phyloP scores from a whole-genome alignment of 2,329 filamentous ascomycete genomes.

The Alternaria novae-zelandiae region DNA sequence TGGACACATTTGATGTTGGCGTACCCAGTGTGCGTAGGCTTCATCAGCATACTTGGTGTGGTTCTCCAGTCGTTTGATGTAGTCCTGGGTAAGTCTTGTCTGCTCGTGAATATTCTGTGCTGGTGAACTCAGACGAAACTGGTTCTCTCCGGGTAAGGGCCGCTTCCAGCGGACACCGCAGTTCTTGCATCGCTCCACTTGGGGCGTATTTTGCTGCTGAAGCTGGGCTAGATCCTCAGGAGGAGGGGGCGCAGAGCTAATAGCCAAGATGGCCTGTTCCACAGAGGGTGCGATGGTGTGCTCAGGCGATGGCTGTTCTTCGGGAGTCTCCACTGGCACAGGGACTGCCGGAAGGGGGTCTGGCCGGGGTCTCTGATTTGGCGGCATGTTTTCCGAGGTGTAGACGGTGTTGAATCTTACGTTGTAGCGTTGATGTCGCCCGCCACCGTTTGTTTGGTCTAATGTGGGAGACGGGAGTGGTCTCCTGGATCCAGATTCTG shows the following conservation, averaged over 20 bases:
- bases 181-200: constrained; percentile 27
- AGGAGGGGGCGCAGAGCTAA: neutral
- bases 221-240: constrained; percentile 6
- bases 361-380: constrained; percentile 24
- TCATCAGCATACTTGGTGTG: constrained; percentile 25
- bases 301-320: constrained; percentile 10
- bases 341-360: constrained; percentile 16
- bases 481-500: constrained; percentile 11
- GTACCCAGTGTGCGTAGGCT: constrained; percentile 15
- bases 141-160: constrained; percentile 21
- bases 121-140: constrained; percentile 13
- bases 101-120: constrained; percentile 23
- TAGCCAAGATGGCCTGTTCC: constrained; percentile 8
- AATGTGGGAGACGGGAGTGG: constrained; percentile 12
- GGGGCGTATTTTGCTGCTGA: constrained; percentile 18
- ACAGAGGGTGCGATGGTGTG: constrained; percentile 12
- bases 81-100: constrained; percentile 17
- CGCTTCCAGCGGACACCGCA: constrained; percentile 30
- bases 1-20: constrained; percentile 7
- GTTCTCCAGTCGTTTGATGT: constrained; percentile 24
- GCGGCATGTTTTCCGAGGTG: constrained; percentile 23
- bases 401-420: constrained; percentile 32
- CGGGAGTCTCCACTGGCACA: constrained; percentile 4
- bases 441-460: constrained; percentile 14
- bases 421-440: constrained; percentile 34